phyloP scores from a whole-genome alignment of 345 rosid species.

The Adansonia digitata region DNA sequence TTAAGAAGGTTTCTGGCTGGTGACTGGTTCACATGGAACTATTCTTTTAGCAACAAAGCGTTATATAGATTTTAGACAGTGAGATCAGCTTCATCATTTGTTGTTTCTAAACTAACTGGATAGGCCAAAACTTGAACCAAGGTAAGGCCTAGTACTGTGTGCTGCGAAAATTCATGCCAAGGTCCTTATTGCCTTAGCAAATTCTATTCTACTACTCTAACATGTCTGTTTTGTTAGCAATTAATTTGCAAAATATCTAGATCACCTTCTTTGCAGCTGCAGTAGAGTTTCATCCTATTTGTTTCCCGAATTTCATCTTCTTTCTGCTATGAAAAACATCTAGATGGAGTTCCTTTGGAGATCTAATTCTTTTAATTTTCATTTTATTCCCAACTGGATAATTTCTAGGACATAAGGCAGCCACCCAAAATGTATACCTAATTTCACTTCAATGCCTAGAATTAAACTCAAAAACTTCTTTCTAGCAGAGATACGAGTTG shows the following conservation, averaged over 20 bases:
- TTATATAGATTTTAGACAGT: not conserved
- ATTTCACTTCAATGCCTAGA: not conserved
- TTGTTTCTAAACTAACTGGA: not conserved
- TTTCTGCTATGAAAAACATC: not conserved
- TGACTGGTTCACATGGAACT: not conserved
- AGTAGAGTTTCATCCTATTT: not conserved
- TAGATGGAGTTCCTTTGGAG: not conserved
- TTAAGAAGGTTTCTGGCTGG: not conserved
- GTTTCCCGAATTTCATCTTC: not conserved
- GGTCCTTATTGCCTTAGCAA: not conserved
- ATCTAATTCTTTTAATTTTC: not conserved
- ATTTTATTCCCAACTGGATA: not conserved
- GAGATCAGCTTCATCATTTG: not conserved
- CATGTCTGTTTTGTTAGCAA: not conserved
- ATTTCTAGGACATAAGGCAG: not conserved
- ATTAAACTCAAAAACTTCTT: not conserved
- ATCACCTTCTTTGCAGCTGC: not conserved
- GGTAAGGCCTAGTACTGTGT: not conserved
- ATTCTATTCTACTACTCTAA: not conserved
- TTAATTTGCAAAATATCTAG: not conserved
- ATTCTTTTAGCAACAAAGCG: not conserved
- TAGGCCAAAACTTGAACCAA: not conserved
- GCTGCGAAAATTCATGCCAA: not conserved
- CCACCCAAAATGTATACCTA: not conserved
- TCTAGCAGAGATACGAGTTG: not conserved